Conservation (phyloP, 208 protist genomes). For the Acanthamoeba lenticulata region DNA sequence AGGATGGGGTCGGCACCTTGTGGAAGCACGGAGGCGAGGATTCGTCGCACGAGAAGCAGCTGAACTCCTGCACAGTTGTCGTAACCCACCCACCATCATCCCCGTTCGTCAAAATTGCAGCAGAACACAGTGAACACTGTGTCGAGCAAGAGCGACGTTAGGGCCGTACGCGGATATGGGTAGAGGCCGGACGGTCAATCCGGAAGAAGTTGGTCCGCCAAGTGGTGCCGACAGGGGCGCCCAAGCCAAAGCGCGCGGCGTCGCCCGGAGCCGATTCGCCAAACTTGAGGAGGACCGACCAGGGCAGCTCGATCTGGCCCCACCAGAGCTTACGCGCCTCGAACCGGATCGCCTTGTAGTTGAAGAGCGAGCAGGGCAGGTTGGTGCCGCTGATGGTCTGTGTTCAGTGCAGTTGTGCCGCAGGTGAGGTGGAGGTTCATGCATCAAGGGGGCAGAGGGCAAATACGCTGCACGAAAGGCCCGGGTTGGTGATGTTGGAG, state of each 20-base stretch:
- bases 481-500: slow-evolving; percentile 36
- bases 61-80: background rate
- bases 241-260: background rate
- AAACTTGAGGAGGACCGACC: background rate
- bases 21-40: slow-evolving; percentile 15
- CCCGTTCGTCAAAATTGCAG: no score
- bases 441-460: background rate
- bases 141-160: no score
- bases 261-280: background rate
- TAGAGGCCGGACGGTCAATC: background rate
- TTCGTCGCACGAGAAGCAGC: slow-evolving; percentile 7
- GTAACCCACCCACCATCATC: no score
- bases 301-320: slow-evolving; percentile 5
- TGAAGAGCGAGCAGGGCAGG: background rate
- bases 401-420: background rate
- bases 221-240: background rate
- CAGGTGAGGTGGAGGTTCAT: background rate
- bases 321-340: background rate
- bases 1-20: no score
- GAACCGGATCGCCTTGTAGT: background rate
- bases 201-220: slow-evolving; percentile 19
- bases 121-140: no score
- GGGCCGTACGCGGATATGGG: background rate
- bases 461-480: background rate
- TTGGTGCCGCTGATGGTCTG: background rate